These are phyloP conservation scores for Xylaria sp. DNA, from an alignment of 2,329 filamentous ascomycete genomes.

Conservation along the genomic window DNA sequence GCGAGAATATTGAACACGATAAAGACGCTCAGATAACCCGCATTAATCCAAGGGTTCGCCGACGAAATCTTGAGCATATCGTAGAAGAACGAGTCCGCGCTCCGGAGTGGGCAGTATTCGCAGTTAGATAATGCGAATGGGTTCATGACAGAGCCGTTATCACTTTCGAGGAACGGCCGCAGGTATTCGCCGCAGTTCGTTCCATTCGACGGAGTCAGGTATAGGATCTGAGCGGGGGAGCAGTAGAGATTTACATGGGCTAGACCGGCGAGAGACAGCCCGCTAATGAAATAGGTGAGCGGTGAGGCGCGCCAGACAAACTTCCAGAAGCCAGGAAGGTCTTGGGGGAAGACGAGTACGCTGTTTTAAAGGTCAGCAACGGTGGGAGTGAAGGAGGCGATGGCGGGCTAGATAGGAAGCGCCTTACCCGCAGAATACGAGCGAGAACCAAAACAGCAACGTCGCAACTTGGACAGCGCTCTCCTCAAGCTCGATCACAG, in stretches of 20 bases:
- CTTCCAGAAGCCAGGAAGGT: conserved; percentile 34
- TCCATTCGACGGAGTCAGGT: too few relatives aligned
- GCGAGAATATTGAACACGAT: conserved; percentile 11
- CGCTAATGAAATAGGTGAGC: conserved; percentile 31
- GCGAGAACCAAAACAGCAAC: conserved; percentile 19
- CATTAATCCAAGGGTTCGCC: background rate
- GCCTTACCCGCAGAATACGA: conserved; percentile 11
- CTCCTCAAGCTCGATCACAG: conserved; percentile 16
- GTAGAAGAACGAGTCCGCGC: too few relatives aligned
- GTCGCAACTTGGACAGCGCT: conserved; percentile 24
- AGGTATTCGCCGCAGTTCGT: too few relatives aligned
- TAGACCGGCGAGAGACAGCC: background rate
- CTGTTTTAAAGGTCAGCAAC: too few relatives aligned
- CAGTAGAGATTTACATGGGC: too few relatives aligned
- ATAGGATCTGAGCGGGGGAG: too few relatives aligned
- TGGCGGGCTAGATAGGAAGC: too few relatives aligned
- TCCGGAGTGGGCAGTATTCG: too few relatives aligned
- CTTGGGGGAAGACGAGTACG: conserved; percentile 17
- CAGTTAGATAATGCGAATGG: too few relatives aligned
- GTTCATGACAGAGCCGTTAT: too few relatives aligned
- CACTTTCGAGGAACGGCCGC: too few relatives aligned
- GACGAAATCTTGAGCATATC: background rate
- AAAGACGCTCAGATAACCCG: background rate
- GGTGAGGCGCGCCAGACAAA: conserved; percentile 36
- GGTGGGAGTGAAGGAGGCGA: too few relatives aligned